Conservation (phyloP, 176 grass and related monocot genomes). For the Oryza nivara region DNA sequence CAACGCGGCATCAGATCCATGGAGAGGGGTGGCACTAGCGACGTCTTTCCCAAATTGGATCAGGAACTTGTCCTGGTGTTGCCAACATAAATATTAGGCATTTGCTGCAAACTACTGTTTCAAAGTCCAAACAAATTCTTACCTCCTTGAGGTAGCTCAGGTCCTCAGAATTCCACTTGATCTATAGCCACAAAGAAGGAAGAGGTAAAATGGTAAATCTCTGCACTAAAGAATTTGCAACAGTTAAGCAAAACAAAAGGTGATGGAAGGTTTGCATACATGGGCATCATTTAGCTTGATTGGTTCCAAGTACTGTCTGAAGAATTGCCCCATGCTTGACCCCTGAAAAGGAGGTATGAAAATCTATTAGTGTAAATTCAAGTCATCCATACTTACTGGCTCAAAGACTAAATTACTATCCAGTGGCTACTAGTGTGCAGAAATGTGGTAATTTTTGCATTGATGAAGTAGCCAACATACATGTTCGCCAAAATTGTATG, state of each 20-base stretch:
- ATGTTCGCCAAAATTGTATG: slow-evolving; percentile 99
- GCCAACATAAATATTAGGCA: slow-evolving; percentile 27
- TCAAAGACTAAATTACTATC: slow-evolving; percentile 13
- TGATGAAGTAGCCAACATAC: slow-evolving; percentile 50
- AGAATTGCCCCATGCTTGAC: slow-evolving; percentile 96
- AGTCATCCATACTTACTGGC: not conserved
- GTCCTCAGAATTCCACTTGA: slow-evolving; percentile 89
- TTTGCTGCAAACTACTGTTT: not conserved
- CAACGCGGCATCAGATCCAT: slow-evolving; percentile 63
- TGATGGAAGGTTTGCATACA: slow-evolving; percentile 49
- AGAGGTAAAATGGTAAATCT: slow-evolving; percentile 29
- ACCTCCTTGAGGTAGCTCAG: slow-evolving; percentile 89
- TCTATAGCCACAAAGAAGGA: slow-evolving; percentile 48
- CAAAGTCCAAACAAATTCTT: slow-evolving; percentile 43
- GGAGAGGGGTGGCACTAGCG: slow-evolving; percentile 67
- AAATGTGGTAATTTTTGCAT: not conserved
- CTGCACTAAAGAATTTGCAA: slow-evolving; percentile 15
- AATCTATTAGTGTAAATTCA: slow-evolving; percentile 30
- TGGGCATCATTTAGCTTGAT: slow-evolving; percentile 93
- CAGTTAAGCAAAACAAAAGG: slow-evolving; percentile 12
- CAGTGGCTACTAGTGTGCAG: not conserved
- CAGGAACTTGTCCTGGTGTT: slow-evolving; percentile 68
- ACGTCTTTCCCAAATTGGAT: slow-evolving; percentile 73
- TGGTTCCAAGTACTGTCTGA: slow-evolving; percentile 75
- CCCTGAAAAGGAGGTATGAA: slow-evolving; percentile 62